Percentiles rank a stretch among this genome's conserved stretches.
Conservation (phyloP, 164 flowering plant species). For the Vitis vinifera region DNA sequence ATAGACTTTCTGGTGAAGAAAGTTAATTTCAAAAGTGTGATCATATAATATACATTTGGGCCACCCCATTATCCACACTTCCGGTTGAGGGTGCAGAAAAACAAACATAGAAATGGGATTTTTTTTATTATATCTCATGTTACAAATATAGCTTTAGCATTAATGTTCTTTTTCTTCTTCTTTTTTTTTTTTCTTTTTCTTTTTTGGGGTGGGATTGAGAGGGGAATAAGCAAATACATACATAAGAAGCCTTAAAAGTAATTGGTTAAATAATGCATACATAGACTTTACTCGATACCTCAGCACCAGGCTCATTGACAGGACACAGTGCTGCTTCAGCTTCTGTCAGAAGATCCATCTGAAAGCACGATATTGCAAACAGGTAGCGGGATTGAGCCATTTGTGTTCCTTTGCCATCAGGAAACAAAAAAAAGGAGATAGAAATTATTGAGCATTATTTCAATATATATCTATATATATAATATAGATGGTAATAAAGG, state of each 20-base stretch:
- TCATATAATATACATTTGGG: too few relatives aligned
- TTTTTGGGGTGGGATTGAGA: too few relatives aligned
- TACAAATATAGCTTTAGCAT: too few relatives aligned
- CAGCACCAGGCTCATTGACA: constrained; percentile 65
- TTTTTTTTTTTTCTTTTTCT: too few relatives aligned
- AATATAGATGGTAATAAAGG: neutral
- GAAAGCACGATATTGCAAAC: constrained; percentile 96
- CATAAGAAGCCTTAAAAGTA: neutral
- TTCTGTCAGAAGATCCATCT: constrained; percentile 91
- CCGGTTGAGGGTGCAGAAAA: too few relatives aligned
- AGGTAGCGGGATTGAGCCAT: constrained; percentile 96
- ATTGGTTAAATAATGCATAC: neutral
- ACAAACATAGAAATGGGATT: too few relatives aligned
- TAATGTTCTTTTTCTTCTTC: too few relatives aligned
- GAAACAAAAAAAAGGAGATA: constrained; percentile 11
- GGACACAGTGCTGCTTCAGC: constrained; percentile 85
- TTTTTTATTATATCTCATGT: too few relatives aligned
- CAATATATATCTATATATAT: neutral
- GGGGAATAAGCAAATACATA: neutral
- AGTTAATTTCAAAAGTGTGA: too few relatives aligned
- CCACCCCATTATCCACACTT: too few relatives aligned
- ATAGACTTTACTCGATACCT: constrained; percentile 41
- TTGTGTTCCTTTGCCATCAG: constrained; percentile 58
- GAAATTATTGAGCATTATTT: constrained; percentile 13
- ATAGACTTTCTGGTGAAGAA: too few relatives aligned